Evolutionary conservation across 768 basidiomycete genomes (phyloP).

Genomic region (Leccinum longicurvipes): DNA sequence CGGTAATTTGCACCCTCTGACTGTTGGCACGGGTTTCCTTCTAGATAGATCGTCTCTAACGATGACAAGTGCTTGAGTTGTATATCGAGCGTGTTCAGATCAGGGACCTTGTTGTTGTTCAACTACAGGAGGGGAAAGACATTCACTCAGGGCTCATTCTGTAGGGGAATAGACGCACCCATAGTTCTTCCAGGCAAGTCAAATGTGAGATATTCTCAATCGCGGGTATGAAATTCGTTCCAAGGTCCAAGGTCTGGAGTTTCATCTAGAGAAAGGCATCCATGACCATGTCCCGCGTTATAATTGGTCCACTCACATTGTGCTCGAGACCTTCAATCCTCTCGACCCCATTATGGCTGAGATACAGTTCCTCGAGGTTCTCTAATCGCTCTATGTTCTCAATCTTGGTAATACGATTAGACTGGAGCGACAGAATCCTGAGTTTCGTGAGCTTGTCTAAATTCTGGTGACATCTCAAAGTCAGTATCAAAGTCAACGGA

Average conservation of each 20-base stretch:
- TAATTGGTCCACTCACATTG: constrained; percentile 53
- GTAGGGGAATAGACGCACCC: constrained; percentile 52
- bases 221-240: constrained; percentile 74
- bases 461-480: constrained; percentile 44
- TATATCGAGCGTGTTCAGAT: constrained; percentile 61
- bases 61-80: constrained; percentile 59
- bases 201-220: constrained; percentile 85
- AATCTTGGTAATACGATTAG: constrained; percentile 87
- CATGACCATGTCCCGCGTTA: not conserved
- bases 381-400: constrained; percentile 74
- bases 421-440: constrained; percentile 85
- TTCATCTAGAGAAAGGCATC: constrained; percentile 40
- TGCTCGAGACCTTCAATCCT: constrained; percentile 80
- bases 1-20: constrained; percentile 76
- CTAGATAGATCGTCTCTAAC: constrained; percentile 89
- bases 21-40: constrained; percentile 89
- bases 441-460: constrained; percentile 67
- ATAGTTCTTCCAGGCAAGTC: constrained; percentile 80
- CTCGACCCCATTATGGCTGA: constrained; percentile 90
- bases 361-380: constrained; percentile 83
- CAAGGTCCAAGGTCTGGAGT: constrained; percentile 83
- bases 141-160: not conserved
- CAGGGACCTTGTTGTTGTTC: constrained; percentile 81
- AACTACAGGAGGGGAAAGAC: constrained; percentile 47
- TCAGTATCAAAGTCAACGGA: not conserved